phyloP scores from a whole-genome alignment of 2,329 filamentous ascomycete genomes.

The Calonectria hawksworthii region DNA sequence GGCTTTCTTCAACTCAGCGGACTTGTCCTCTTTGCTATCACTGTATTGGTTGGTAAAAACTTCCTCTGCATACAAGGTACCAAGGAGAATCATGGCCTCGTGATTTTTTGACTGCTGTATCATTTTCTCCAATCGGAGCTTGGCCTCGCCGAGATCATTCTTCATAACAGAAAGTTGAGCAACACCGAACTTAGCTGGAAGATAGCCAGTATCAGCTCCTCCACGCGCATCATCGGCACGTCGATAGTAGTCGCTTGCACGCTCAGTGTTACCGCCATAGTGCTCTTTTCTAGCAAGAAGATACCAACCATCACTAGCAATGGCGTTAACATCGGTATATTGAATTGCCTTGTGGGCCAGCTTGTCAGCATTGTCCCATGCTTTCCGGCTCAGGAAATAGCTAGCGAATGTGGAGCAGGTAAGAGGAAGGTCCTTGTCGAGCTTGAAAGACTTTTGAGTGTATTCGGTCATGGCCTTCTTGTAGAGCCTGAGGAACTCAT shows the following conservation, averaged over 20 bases:
- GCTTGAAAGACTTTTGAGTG: conserved; percentile 92
- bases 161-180: conserved; percentile 90
- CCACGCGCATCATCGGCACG: conserved; percentile 93
- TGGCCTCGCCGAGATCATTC: conserved; percentile 90
- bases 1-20: conserved; percentile 86
- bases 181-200: conserved; percentile 94
- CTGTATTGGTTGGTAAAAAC: conserved; percentile 84
- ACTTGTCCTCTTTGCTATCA: conserved; percentile 87
- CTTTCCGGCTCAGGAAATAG: conserved; percentile 89
- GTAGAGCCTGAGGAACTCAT: conserved; percentile 87
- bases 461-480: conserved; percentile 96
- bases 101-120: conserved; percentile 86
- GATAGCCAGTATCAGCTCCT: conserved; percentile 89
- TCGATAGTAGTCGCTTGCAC: conserved; percentile 88
- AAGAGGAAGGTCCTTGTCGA: conserved; percentile 91
- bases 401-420: conserved; percentile 91
- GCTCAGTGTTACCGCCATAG: conserved; percentile 79
- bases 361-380: conserved; percentile 84
- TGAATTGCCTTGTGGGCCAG: conserved; percentile 95
- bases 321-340: conserved; percentile 94
- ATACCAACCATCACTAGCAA: conserved; percentile 98
- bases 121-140: conserved; percentile 94
- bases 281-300: conserved; percentile 93
- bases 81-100: conserved; percentile 93
- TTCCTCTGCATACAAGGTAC: conserved; percentile 94